Percentiles rank a stretch among this genome's conserved stretches.
phyloP scores from a whole-genome alignment of 2,329 filamentous ascomycete genomes.

The Cladorrhinum sp. region DNA sequence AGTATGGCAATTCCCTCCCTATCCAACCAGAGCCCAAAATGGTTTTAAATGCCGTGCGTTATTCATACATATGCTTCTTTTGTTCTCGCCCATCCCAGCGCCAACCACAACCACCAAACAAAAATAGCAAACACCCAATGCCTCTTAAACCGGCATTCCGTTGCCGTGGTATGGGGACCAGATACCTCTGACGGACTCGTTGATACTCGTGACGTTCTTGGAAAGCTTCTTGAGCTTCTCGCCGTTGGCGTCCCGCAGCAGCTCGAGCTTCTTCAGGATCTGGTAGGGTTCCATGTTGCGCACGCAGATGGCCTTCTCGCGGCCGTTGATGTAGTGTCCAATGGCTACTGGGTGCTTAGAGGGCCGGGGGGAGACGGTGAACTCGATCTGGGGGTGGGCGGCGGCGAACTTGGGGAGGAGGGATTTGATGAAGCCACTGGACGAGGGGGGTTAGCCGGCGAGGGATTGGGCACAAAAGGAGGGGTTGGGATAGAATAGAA shows the following conservation, averaged over 20 bases:
- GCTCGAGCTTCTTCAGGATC: slow-evolving; percentile 73
- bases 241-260: slow-evolving; percentile 71
- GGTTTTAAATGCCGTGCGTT: not conserved
- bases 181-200: slow-evolving; percentile 64
- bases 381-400: slow-evolving; percentile 83
- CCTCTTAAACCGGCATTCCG: slow-evolving; percentile 49
- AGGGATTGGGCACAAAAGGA: not conserved
- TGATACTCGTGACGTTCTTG: slow-evolving; percentile 63
- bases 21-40: not conserved
- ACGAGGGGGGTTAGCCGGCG: slow-evolving; percentile 8
- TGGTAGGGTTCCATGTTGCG: slow-evolving; percentile 78
- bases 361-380: slow-evolving; percentile 87
- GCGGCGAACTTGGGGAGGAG: slow-evolving; percentile 74
- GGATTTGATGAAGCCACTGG: slow-evolving; percentile 78
- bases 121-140: slow-evolving; percentile 12
- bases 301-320: slow-evolving; percentile 81
- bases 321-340: slow-evolving; percentile 90
- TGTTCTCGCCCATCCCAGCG: slow-evolving; percentile 13
- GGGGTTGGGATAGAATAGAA: not conserved
- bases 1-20: slow-evolving; percentile 1
- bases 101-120: slow-evolving; percentile 4
- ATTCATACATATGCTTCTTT: not conserved
- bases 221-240: slow-evolving; percentile 65
- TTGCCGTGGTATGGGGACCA: slow-evolving; percentile 69
- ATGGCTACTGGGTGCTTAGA: slow-evolving; percentile 83